phyloP scores from a whole-genome alignment of 495 filamentous ascomycete species.

The Tuber borchii region DNA sequence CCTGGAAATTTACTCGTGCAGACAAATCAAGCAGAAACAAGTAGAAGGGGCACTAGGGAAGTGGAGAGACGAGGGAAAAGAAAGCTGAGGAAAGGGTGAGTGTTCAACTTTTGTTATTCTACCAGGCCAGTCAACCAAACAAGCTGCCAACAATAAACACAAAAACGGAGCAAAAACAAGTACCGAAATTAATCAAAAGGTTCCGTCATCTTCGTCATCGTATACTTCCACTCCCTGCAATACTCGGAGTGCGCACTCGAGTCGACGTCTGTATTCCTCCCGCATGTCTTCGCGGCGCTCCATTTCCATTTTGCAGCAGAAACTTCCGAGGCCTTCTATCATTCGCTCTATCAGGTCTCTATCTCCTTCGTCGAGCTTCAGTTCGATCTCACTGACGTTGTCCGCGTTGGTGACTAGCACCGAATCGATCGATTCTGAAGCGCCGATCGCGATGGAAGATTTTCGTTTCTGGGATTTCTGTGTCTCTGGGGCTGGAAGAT shows the following conservation, averaged over 20 bases:
- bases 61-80: background rate
- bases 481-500: constrained; percentile 12
- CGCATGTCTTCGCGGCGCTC: constrained; percentile 16
- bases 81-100: background rate
- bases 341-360: constrained; percentile 35
- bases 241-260: constrained; percentile 32
- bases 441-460: constrained; percentile 24
- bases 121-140: background rate
- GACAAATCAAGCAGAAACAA: background rate
- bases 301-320: constrained; percentile 38
- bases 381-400: constrained; percentile 15
- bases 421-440: constrained; percentile 11
- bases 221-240: constrained; percentile 15
- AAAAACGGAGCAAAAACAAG: no score
- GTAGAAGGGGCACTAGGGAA: background rate
- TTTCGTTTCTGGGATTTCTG: constrained; percentile 9
- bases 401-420: constrained; percentile 14
- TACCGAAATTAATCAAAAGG: constrained; percentile 8
- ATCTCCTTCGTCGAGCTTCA: constrained; percentile 25
- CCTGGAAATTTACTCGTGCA: background rate
- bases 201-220: constrained; percentile 12
- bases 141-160: background rate
- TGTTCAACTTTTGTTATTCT: background rate
- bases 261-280: constrained; percentile 23
- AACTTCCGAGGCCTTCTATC: constrained; percentile 34